Conservation (phyloP, 345 rosid species). For the Eucalyptus paniculata region DNA sequence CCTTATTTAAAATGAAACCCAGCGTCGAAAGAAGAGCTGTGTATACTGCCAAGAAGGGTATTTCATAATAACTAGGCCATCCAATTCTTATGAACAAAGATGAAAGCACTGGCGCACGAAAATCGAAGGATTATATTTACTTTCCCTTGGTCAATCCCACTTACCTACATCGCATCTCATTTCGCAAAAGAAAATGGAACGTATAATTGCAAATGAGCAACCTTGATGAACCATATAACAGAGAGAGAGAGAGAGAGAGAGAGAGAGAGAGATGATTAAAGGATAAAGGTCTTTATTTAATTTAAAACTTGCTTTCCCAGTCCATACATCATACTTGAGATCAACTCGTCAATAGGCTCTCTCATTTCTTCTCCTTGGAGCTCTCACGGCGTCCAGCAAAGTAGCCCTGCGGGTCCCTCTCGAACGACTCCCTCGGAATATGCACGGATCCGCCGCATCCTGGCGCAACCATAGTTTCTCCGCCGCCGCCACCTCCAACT, state of each 20-base stretch:
- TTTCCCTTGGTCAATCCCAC: no score
- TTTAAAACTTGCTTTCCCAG: not conserved
- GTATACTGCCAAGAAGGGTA: no score
- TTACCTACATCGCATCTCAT: no score
- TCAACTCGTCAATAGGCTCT: not conserved
- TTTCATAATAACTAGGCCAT: no score
- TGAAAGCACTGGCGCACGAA: no score
- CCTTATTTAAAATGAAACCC: not conserved
- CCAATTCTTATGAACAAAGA: no score
- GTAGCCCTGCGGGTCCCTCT: not conserved
- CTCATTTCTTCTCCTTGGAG: not conserved
- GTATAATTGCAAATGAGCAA: not conserved
- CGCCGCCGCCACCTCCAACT: no score
- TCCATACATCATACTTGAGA: not conserved
- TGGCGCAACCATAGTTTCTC: not conserved
- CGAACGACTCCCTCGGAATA: not conserved
- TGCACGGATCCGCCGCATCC: not conserved
- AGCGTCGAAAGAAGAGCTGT: no score
- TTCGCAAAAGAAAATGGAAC: no score
- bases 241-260: not conserved
- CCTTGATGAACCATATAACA: not conserved
- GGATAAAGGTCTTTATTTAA: not conserved
- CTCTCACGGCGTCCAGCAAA: not conserved
- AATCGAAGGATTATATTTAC: no score
- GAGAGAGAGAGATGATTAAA: not conserved